Conservation (phyloP, 2,329 filamentous ascomycete genomes). For the Cryphonectria japonica region DNA sequence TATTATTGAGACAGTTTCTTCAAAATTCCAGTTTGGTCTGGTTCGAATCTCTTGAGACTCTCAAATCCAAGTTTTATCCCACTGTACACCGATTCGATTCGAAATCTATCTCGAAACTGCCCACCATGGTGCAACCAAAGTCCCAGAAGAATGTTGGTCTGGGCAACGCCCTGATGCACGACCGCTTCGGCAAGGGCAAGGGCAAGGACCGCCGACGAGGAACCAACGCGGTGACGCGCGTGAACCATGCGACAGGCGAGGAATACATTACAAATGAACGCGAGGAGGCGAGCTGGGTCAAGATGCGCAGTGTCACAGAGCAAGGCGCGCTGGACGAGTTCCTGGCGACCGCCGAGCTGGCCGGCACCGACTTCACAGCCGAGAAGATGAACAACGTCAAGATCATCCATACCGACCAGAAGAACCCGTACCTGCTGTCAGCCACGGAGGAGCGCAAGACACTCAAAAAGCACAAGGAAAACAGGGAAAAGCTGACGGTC, state of each 20-base stretch:
- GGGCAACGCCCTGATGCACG: constrained; percentile 98
- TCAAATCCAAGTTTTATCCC: no score
- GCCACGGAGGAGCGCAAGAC: constrained; percentile 79
- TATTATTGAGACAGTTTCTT: not conserved
- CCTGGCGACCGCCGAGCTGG: constrained; percentile 89
- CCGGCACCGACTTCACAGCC: constrained; percentile 97
- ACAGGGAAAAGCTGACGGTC: constrained; percentile 80
- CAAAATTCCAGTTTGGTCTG: not conserved
- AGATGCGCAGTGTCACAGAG: constrained; percentile 98
- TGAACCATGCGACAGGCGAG: constrained; percentile 80
- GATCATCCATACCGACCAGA: constrained; percentile 95
- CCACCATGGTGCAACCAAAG: constrained; percentile 71
- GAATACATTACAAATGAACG: constrained; percentile 91
- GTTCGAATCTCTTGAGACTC: not conserved
- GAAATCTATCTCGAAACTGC: not conserved
- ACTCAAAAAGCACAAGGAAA: constrained; percentile 79
- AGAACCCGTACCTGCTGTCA: constrained; percentile 91
- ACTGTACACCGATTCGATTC: not conserved
- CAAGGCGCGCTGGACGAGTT: constrained; percentile 97
- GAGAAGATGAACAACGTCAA: constrained; percentile 99
- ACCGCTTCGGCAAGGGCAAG: constrained; percentile 94
- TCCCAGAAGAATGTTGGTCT: constrained; percentile 94
- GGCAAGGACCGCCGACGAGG: constrained; percentile 78
- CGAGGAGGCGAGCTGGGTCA: constrained; percentile 94
- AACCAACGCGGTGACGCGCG: constrained; percentile 59